Conservation (phyloP, 2,329 filamentous ascomycete species). For the Metarhizium robertsii region DNA sequence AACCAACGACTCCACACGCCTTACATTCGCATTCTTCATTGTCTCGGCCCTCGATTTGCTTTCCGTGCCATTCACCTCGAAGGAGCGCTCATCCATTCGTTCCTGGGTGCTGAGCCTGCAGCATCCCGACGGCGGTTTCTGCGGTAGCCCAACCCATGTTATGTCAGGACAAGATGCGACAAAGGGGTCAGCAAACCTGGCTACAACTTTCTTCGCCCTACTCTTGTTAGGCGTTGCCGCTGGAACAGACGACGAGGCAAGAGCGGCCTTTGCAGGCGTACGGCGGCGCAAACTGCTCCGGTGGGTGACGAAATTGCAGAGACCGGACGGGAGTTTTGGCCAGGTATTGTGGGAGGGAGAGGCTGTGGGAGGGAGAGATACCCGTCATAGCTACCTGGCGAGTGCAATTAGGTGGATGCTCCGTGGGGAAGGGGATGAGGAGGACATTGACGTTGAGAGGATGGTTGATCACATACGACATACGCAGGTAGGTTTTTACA, state of each 20-base stretch:
- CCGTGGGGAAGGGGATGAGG: conserved; percentile 45
- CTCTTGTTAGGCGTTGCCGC: conserved; percentile 53
- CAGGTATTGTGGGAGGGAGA: conserved; percentile 56
- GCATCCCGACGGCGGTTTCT: conserved; percentile 79
- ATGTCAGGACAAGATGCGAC: conserved; percentile 31
- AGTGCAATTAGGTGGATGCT: conserved; percentile 76
- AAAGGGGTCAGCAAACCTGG: conserved; percentile 56
- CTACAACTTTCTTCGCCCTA: conserved; percentile 84
- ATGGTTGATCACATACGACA: conserved; percentile 62
- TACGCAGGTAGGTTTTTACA: conserved; percentile 36
- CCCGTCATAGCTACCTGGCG: conserved; percentile 81
- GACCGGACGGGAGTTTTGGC: conserved; percentile 81
- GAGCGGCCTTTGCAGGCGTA: conserved; percentile 50
- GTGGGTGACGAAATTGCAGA: conserved; percentile 72
- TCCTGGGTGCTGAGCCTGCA: conserved; percentile 83
- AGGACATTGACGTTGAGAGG: conserved; percentile 65
- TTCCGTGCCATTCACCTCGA: conserved; percentile 43
- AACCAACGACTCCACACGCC: conserved; percentile 79
- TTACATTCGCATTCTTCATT: conserved; percentile 84
- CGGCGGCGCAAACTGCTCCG: conserved; percentile 55
- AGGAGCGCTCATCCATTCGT: conserved; percentile 37
- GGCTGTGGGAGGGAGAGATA: conserved; percentile 72
- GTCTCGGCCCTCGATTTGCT: conserved; percentile 79
- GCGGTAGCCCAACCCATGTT: conserved; percentile 66
- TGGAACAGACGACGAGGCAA: conserved; percentile 27